Evolutionary conservation across 306 rosid genomes (phyloP), one percentile per base, ranked within the genome.

Genomic region (Cicer arietinum): DNA sequence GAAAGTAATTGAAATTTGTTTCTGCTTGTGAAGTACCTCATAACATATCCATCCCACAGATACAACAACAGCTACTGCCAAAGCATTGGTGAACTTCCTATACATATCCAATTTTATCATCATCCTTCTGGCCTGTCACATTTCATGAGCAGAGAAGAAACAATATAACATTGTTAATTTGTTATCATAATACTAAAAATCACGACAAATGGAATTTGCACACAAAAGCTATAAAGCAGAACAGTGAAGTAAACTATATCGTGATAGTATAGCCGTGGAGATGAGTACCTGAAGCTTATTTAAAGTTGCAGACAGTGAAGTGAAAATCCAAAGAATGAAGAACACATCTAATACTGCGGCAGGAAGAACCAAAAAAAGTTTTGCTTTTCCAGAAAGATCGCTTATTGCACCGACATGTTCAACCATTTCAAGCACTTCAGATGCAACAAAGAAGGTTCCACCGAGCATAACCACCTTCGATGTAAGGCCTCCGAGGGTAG

Each of bases 11-110:
- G 42, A 64, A 35, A 74, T 18, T 52, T 14, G n/a, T 48, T 71
- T 72, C 8, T 3, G 56, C 12, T 71, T 52, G 70, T 48, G 69
- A 73, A 80, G 73, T 88, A 95, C 99, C 99, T 95, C 99, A 61
- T 95, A 95, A 81, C 96, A 90, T 69, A 88, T 89, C 98, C 99
- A 95, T 74, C 97, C 96, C 54, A 95, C 98, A 7, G 98, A 95
- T 65, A 95, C 97, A 10, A 95, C 68, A 16, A 92, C 98, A 69
- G 99, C 90, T 17, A 87, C 92, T 1, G 92, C 99, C 87, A 95
- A 83, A 64, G 99, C 96, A 12, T 95, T 95, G 6, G 99, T 92
- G 80, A 95, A 95, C 86, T 89, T 92, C 79, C 96, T 85, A 84
- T 95, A 95, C 66, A 95, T 90, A 69, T 95, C 99, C 77, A 95